Conservation (phyloP, 371 early-diverging fungal species). For the Sporodiniella umbellata region DNA sequence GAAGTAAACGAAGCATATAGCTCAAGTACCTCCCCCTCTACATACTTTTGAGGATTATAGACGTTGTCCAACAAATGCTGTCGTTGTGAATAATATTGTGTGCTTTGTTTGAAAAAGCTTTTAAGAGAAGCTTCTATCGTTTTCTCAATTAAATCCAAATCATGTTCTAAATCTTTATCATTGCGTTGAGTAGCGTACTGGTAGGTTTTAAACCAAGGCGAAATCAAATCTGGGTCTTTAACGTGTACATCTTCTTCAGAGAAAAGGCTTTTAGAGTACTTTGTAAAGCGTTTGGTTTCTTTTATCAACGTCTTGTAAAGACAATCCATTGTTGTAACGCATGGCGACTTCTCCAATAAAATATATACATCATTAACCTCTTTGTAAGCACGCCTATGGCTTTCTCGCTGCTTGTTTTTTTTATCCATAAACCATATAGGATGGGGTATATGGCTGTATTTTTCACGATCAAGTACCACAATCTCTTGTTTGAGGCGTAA, state of each 20-base stretch:
- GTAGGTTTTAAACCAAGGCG: constrained; percentile 22
- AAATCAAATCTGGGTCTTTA: constrained; percentile 25
- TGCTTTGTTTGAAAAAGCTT: constrained; percentile 5
- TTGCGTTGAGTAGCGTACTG: constrained; percentile 13
- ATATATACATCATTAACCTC: constrained; percentile 19
- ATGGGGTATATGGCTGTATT: no score
- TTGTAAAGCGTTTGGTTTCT: constrained; percentile 29
- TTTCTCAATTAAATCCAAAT: constrained; percentile 17
- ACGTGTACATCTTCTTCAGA: constrained; percentile 21
- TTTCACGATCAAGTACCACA: constrained; percentile 3
- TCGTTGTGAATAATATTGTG: constrained; percentile 5
- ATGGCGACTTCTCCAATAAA: constrained; percentile 5
- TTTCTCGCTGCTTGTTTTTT: constrained; percentile 24
- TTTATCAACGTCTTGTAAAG: constrained; percentile 24
- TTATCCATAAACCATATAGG: constrained; percentile 47
- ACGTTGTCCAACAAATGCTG: constrained; percentile 17
- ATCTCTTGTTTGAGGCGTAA: constrained; percentile 27
- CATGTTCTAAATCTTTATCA: constrained; percentile 13
- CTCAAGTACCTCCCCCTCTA: neutral
- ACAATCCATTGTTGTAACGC: constrained; percentile 35
- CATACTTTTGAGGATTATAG: constrained; percentile 17
- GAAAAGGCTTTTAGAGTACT: constrained; percentile 28
- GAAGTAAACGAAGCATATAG: constrained; percentile 18
- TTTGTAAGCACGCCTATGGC: constrained; percentile 13
- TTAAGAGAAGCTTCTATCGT: constrained; percentile 12